phyloP scores from a whole-genome alignment of 257 asterid genomes.

The Linderniella brevidens region DNA sequence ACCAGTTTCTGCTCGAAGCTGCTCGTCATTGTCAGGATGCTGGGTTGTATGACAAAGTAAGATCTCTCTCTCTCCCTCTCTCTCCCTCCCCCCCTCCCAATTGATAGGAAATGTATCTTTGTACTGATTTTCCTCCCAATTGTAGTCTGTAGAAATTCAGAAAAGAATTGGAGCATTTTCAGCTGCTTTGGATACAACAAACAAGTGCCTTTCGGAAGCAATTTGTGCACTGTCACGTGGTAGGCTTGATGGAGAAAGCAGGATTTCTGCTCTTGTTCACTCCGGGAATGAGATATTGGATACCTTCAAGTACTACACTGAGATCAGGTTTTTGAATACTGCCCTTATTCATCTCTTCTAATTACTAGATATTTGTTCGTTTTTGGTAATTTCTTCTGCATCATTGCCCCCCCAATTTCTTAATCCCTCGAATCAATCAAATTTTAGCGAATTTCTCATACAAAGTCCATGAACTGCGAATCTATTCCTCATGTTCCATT shows the following conservation, averaged over 20 bases:
- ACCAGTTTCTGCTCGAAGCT: constrained; percentile 72
- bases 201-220: constrained; percentile 89
- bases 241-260: constrained; percentile 86
- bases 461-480: too few species aligned
- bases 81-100: not conserved
- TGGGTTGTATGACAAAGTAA: constrained; percentile 80
- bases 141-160: constrained; percentile 76
- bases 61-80: constrained; percentile 2
- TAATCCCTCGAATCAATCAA: too few species aligned
- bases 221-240: constrained; percentile 80
- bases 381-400: too few species aligned
- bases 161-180: constrained; percentile 92
- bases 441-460: too few species aligned
- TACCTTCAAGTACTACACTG: constrained; percentile 62
- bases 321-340: constrained; percentile 81
- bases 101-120: constrained; percentile 4
- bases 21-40: constrained; percentile 70
- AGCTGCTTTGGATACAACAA: constrained; percentile 66
- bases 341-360: too few species aligned
- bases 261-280: constrained; percentile 58
- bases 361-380: too few species aligned
- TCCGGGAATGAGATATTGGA: constrained; percentile 87
- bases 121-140: constrained; percentile 2
- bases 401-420: too few species aligned
- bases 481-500: not conserved